Evolutionary conservation across 1,284 basidiomycete species (phyloP).

Genomic region (Leccinum fuscescens): DNA sequence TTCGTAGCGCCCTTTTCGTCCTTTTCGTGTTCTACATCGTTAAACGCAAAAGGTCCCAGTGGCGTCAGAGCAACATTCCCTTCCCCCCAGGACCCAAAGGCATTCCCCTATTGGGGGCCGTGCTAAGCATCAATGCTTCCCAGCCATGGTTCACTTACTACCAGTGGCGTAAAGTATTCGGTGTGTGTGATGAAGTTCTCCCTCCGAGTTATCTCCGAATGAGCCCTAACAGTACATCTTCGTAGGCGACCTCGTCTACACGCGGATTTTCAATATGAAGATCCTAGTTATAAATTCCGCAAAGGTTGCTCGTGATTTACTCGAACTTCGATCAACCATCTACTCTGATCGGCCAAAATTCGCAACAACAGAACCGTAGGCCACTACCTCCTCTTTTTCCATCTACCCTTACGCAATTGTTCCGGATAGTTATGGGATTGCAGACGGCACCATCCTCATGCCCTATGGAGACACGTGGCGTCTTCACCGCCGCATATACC

Average conservation of each 20-base stretch:
- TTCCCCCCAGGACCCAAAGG: slow-evolving; percentile 28
- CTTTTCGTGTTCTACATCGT: slow-evolving; percentile 18
- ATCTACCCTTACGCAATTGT: background rate
- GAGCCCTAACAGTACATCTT: background rate
- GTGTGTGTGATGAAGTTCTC: slow-evolving; percentile 9
- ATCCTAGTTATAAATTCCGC: slow-evolving; percentile 26
- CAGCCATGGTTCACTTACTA: slow-evolving; percentile 29
- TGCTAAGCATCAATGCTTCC: slow-evolving; percentile 20
- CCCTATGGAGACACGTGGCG: slow-evolving; percentile 30
- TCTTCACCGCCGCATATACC: slow-evolving; percentile 29
- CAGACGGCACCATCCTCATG: slow-evolving; percentile 26
- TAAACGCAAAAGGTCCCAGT: background rate
- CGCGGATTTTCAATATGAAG: slow-evolving; percentile 24
- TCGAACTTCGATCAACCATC: slow-evolving; percentile 25
- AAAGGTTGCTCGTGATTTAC: slow-evolving; percentile 24
- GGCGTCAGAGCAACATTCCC: background rate
- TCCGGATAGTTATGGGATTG: slow-evolving; percentile 25
- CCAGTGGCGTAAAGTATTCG: slow-evolving; percentile 25
- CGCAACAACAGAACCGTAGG: slow-evolving; percentile 20
- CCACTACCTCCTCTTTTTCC: background rate
- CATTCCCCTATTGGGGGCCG: slow-evolving; percentile 25
- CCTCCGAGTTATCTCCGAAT: background rate
- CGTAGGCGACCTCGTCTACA: slow-evolving; percentile 24
- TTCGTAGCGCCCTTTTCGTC: slow-evolving; percentile 11
- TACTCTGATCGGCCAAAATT: slow-evolving; percentile 30